phyloP scores from a whole-genome alignment of 805 yeast genomes.

The Sugiyamaella chiloensis region DNA sequence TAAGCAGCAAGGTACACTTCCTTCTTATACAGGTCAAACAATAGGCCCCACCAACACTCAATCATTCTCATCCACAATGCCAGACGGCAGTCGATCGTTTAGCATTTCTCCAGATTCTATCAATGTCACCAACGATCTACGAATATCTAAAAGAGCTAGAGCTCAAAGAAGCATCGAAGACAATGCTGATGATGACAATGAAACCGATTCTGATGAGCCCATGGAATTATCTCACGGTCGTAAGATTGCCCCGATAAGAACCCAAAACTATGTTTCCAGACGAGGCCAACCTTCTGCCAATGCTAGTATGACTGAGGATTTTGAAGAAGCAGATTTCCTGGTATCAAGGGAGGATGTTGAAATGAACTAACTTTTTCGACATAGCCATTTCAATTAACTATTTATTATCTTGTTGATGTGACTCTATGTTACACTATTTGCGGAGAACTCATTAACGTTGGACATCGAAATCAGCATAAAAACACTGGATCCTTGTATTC shows the following conservation, averaged over 20 bases:
- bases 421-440: no score
- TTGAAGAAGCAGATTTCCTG: slow-evolving; percentile 31
- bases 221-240: neutral
- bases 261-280: neutral
- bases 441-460: no score
- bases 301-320: slow-evolving; percentile 22
- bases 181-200: slow-evolving; percentile 9
- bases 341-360: slow-evolving; percentile 14
- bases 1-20: slow-evolving; percentile 23
- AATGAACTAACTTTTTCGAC: neutral
- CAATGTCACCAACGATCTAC: neutral
- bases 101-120: neutral
- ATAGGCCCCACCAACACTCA: slow-evolving; percentile 25
- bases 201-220: neutral
- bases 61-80: slow-evolving; percentile 8
- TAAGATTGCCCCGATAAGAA: neutral
- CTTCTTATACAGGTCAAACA: slow-evolving; percentile 27
- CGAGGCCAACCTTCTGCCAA: neutral
- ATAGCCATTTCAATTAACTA: no score
- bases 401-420: no score
- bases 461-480: no score
- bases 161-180: slow-evolving; percentile 8
- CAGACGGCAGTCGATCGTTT: slow-evolving; percentile 7
- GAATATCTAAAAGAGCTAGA: neutral
- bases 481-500: no score